A percentile compares a stretch with the other conserved stretches of the same genome.
These are phyloP conservation scores for Colletotrichum sp. DNA, from an alignment of 2,329 filamentous ascomycete species.

Conservation along the genomic window DNA sequence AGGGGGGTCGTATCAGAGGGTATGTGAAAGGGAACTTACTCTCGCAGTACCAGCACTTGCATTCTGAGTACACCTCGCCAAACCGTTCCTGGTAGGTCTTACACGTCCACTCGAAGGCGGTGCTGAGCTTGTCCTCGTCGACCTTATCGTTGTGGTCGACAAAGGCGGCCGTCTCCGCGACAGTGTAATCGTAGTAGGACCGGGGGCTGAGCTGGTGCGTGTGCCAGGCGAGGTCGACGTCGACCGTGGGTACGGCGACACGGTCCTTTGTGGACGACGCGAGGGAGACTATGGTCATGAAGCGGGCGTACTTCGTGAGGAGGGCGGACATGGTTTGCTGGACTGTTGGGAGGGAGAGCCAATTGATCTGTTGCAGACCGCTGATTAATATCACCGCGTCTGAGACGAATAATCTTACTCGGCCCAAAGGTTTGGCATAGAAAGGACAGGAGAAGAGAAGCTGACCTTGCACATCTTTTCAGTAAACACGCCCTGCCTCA, in stretches of 20 bases:
- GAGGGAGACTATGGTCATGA: slow-evolving; percentile 58
- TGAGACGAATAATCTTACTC: background rate
- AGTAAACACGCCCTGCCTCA: slow-evolving; percentile 45
- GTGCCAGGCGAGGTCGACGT: slow-evolving; percentile 76
- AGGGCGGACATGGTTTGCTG: slow-evolving; percentile 63
- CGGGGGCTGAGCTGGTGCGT: slow-evolving; percentile 72
- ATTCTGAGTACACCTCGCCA: slow-evolving; percentile 70
- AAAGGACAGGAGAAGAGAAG: rapidly evolving
- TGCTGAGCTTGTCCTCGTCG: slow-evolving; percentile 66
- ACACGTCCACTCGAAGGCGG: slow-evolving; percentile 71
- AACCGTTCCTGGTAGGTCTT: slow-evolving; percentile 68
- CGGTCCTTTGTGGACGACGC: slow-evolving; percentile 36
- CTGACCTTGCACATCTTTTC: slow-evolving; percentile 30
- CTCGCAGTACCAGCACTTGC: slow-evolving; percentile 82
- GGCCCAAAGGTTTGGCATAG: background rate
- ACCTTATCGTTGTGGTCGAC: slow-evolving; percentile 88
- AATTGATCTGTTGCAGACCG: slow-evolving; percentile 58
- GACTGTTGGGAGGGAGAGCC: slow-evolving; percentile 71
- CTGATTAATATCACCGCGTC: rapidly evolving
- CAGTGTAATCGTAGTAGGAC: slow-evolving; percentile 63
- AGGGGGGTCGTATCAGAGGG: background rate
- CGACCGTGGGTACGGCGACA: slow-evolving; percentile 68
- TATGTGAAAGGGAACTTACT: slow-evolving; percentile 30
- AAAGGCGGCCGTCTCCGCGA: slow-evolving; percentile 53
- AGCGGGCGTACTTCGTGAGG: slow-evolving; percentile 65